Conservation (phyloP, 2,329 filamentous ascomycete species). For the Dactylellina drechsleri region DNA sequence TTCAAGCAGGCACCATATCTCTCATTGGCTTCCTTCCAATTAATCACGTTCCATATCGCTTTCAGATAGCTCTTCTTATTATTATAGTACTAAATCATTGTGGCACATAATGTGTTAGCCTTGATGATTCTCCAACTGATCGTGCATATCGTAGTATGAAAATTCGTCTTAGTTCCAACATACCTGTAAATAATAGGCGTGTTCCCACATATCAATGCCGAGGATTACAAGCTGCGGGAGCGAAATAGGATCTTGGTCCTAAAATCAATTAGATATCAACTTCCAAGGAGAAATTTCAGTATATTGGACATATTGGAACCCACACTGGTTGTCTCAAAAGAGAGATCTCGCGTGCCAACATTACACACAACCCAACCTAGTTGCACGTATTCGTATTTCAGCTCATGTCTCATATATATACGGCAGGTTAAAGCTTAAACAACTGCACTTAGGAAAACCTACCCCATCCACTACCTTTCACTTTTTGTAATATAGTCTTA, state of each 20-base stretch:
- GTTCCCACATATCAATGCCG: slow-evolving; percentile 88
- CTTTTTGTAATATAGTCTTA: slow-evolving; percentile 71
- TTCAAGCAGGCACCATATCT: slow-evolving; percentile 63
- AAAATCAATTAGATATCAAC: neutral
- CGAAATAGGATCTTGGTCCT: slow-evolving; percentile 80
- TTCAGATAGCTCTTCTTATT: slow-evolving; percentile 78
- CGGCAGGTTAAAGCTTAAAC: no score
- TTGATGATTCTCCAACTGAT: neutral
- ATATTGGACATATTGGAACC: neutral
- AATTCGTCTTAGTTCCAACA: neutral
- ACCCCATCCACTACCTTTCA: slow-evolving; percentile 86
- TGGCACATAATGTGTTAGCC: neutral
- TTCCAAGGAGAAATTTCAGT: neutral
- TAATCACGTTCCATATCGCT: slow-evolving; percentile 81
- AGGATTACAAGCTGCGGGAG: slow-evolving; percentile 74
- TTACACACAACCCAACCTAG: slow-evolving; percentile 76
- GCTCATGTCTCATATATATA: no score
- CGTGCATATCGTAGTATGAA: neutral
- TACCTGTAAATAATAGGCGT: slow-evolving; percentile 81
- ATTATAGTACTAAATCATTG: slow-evolving; percentile 72
- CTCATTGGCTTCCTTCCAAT: slow-evolving; percentile 76
- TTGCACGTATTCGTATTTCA: neutral
- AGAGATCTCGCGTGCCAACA: slow-evolving; percentile 68
- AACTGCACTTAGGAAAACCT: neutral
- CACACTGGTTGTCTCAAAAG: slow-evolving; percentile 78